A percentile compares a stretch with the other conserved stretches of the same genome.
Conservation (phyloP, 257 asterid genomes). For the Salvia miltiorrhiza region DNA sequence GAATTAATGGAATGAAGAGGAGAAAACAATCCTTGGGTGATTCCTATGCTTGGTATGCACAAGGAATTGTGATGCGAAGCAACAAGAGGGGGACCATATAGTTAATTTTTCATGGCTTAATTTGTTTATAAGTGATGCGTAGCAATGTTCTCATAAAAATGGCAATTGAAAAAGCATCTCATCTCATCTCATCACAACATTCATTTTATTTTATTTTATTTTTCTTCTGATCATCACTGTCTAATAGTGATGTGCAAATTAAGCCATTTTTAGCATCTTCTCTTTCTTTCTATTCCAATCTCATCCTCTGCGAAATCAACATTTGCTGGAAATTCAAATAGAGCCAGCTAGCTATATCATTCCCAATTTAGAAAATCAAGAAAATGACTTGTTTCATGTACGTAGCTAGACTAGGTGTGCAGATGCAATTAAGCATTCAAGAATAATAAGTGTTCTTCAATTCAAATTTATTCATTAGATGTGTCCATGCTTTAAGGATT, state of each 20-base stretch:
- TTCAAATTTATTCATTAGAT: not conserved
- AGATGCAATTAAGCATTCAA: too few relatives aligned
- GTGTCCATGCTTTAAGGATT: not conserved
- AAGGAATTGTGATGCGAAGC: too few relatives aligned
- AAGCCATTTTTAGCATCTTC: slow-evolving; percentile 15
- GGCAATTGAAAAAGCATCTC: slow-evolving; percentile 34
- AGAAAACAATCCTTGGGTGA: too few relatives aligned
- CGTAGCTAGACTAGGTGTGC: too few relatives aligned
- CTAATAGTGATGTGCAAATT: slow-evolving; percentile 12
- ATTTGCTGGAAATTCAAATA: slow-evolving; percentile 17
- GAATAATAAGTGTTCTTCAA: not conserved
- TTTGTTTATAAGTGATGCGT: slow-evolving; percentile 29
- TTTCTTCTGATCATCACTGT: not conserved
- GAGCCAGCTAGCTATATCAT: slow-evolving; percentile 22
- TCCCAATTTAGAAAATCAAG: slow-evolving; percentile 14
- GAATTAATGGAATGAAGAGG: too few relatives aligned
- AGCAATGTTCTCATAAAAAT: slow-evolving; percentile 29
- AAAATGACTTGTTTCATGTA: slow-evolving; percentile 22
- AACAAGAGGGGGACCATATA: slow-evolving; percentile 38
- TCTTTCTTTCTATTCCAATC: slow-evolving; percentile 20
- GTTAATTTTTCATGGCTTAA: slow-evolving; percentile 19
- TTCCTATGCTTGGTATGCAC: too few relatives aligned
- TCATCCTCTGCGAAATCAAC: slow-evolving; percentile 13
- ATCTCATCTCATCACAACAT: slow-evolving; percentile 28
- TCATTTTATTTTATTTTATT: too few relatives aligned